A percentile compares a stretch with the other conserved stretches of the same genome.
These are phyloP conservation scores for Echium plantagineum DNA, from an alignment of 257 asterid species.

Conservation along the genomic window DNA sequence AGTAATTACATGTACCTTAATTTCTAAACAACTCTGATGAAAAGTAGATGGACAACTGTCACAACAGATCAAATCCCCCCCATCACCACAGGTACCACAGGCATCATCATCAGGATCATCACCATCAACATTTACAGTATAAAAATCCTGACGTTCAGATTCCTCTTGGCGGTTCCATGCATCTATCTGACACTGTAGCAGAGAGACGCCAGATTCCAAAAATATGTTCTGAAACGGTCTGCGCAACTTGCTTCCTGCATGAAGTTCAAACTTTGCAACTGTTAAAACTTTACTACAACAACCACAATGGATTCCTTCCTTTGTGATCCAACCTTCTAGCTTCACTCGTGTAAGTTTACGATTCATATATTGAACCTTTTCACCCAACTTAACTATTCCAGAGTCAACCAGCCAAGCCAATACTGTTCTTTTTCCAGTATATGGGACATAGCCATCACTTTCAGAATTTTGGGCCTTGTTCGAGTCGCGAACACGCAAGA, in stretches of 20 bases:
- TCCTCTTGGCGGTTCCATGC: constrained; percentile 91
- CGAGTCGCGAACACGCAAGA: constrained; percentile 60
- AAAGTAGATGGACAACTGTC: constrained; percentile 97
- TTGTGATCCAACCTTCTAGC: constrained; percentile 95
- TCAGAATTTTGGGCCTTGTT: constrained; percentile 50
- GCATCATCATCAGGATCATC: constrained; percentile 96
- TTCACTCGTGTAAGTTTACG: constrained; percentile 57
- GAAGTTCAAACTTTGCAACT: constrained; percentile 89
- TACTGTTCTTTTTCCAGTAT: constrained; percentile 74
- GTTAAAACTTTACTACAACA: constrained; percentile 95
- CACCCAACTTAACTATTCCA: constrained; percentile 56
- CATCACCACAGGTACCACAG: constrained; percentile 91
- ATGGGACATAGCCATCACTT: constrained; percentile 64
- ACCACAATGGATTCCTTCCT: constrained; percentile 94
- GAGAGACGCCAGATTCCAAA: constrained; percentile 78
- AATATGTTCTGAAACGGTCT: constrained; percentile 77
- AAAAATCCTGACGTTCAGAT: constrained; percentile 42
- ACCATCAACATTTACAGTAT: constrained; percentile 47
- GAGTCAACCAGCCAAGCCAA: constrained; percentile 84
- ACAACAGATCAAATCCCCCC: constrained; percentile 95
- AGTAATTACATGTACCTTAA: constrained; percentile 34
- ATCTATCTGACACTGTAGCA: constrained; percentile 78
- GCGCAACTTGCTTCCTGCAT: constrained; percentile 88
- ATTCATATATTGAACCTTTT: constrained; percentile 92
- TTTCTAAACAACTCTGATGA: constrained; percentile 79